Conservation (phyloP, 1,284 basidiomycete species). For the Malassezia slooffiae region DNA sequence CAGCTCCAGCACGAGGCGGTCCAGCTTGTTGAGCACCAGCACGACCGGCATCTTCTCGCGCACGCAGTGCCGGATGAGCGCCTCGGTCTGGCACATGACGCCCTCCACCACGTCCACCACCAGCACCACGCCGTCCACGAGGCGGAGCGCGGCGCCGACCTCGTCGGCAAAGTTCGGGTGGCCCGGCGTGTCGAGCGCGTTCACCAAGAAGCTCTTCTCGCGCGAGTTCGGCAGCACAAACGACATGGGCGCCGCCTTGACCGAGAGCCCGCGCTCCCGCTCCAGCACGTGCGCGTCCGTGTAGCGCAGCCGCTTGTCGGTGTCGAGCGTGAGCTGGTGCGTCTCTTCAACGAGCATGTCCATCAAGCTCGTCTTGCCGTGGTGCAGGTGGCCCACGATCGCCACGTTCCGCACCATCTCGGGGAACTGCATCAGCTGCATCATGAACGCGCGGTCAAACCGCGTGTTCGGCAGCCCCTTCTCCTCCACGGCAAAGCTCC, state of each 20-base stretch:
- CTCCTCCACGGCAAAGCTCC: slow-evolving; percentile 64
- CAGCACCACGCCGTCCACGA: slow-evolving; percentile 84
- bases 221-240: slow-evolving; percentile 73
- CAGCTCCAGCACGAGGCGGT: slow-evolving; percentile 88
- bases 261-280: slow-evolving; percentile 76
- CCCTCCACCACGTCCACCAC: slow-evolving; percentile 52
- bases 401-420: slow-evolving; percentile 66
- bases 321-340: slow-evolving; percentile 62
- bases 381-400: slow-evolving; percentile 72
- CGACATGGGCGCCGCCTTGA: slow-evolving; percentile 94
- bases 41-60: slow-evolving; percentile 66
- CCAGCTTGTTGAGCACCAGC: slow-evolving; percentile 93
- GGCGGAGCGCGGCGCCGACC: slow-evolving; percentile 71
- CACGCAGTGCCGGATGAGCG: slow-evolving; percentile 34
- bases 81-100: slow-evolving; percentile 37
- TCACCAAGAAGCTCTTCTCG: slow-evolving; percentile 85
- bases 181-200: slow-evolving; percentile 92
- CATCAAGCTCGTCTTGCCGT: slow-evolving; percentile 91
- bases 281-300: slow-evolving; percentile 89
- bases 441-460: slow-evolving; percentile 61
- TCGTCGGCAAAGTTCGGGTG: slow-evolving; percentile 95
- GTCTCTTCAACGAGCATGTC: slow-evolving; percentile 97
- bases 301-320: slow-evolving; percentile 57
- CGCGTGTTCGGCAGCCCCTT: slow-evolving; percentile 32
- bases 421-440: slow-evolving; percentile 82